Base-by-base conservation (phyloP, 1,284 basidiomycete species). In the Sporisorium sorghi region DNA sequence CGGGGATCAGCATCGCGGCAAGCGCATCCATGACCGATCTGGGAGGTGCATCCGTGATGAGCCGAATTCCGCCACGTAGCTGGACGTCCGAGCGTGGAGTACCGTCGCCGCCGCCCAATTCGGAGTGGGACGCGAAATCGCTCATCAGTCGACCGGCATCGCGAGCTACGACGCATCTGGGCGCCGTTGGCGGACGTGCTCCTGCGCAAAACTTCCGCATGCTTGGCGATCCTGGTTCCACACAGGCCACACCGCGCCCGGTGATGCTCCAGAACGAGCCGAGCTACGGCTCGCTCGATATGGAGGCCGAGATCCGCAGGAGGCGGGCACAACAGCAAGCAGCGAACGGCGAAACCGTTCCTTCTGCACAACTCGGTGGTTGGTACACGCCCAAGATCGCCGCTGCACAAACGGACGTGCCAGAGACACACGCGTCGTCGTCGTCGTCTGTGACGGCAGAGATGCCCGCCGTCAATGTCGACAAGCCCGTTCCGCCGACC, bases 241-340 rank as follows among this genome's bases (percentile, higher is more conserved):
- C 55, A 0, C 49, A 52, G 32, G 54, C 65, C 3, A 69, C 58
- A 12, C 72, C 75, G 7, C 66, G 71, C 9, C 71, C 62, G 0
- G 62, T 58, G n/a, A 63, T 73, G 54, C 55, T 63, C 9, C 57
- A 54, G 10, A 40, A 35, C 9, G 58, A 75, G 55, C 67, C 67
- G 17, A 75, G 72, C 59, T 70, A 62, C 37, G 72, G 56, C 5
- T 63, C 62, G 39, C 53, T 81, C 32, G 77, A 81, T 37, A 81
- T 81, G 79, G 79, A 81, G 42, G 76, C 76, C 8, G 79, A 77
- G 50, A 64, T 81, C 15, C 61, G 79, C 15, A 42, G 64, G 24
- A 49, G 73, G 7, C 48, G 79, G 8, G 68, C 68, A 19, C 67
- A 63, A 32, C 64, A 64, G 58, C 63, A 56, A 51, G 71, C 58